Conservation (phyloP, 78 protist genomes). For the Dictyostelium discoideum region dicty_2.7 NC_007091.3:4494001-4494500, state of each 20-base stretch:
- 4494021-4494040: not conserved
- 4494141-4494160: not conserved
- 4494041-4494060: no score
- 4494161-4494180: no score
- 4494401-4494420: slow-evolving; percentile 9
- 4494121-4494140: no score
- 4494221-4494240: not conserved
- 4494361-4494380: not conserved
- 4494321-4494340: not conserved
- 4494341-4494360: not conserved
- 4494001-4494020: not conserved
- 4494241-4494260: not conserved
- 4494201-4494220: no score
- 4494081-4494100: not conserved
- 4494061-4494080: no score
- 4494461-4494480: not conserved
- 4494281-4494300: not conserved
- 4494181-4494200: no score
- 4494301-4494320: not conserved
- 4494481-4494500: not conserved
- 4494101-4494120: not conserved
- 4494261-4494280: not conserved
- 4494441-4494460: slow-evolving; percentile 64
- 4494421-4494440: not conserved
- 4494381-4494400: not conserved